These are phyloP conservation scores for Candida morakotiae DNA, from an alignment of 805 yeast genomes.

Conservation along the genomic window DNA sequence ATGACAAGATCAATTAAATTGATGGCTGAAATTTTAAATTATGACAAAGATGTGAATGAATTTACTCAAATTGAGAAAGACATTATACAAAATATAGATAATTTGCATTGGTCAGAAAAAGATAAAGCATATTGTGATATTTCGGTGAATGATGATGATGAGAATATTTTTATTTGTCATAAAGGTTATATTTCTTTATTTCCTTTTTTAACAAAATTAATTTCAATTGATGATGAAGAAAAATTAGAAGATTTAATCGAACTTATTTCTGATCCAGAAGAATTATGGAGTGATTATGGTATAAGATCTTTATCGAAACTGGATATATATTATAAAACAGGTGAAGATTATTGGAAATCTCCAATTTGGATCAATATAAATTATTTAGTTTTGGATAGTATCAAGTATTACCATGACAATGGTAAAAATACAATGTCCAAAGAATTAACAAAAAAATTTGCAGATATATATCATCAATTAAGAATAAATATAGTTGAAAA, in stretches of 20 bases:
- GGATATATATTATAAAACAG: constrained; percentile 64
- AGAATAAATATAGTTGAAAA: constrained; percentile 67
- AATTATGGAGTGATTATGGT: constrained; percentile 76
- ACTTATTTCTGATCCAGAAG: constrained; percentile 61
- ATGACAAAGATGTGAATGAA: constrained; percentile 51
- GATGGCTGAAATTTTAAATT: constrained; percentile 61
- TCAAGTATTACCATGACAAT: constrained; percentile 48
- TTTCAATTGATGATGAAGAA: constrained; percentile 41
- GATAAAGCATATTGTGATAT: constrained; percentile 76
- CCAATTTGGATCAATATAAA: constrained; percentile 92
- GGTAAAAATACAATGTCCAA: constrained; percentile 27
- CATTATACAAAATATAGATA: constrained; percentile 62
- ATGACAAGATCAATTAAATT: constrained; percentile 81
- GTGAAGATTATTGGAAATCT: constrained; percentile 94
- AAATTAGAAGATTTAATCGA: constrained; percentile 51
- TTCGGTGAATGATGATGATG: constrained; percentile 70
- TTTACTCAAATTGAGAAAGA: constrained; percentile 53
- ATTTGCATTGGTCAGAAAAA: constrained; percentile 74
- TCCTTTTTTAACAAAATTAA: constrained; percentile 74
- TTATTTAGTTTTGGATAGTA: constrained; percentile 70
- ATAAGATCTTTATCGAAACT: constrained; percentile 72
- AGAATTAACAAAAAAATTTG: constrained; percentile 33
- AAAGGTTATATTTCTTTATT: constrained; percentile 83
- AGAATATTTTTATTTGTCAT: constrained; percentile 67
- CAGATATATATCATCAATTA: constrained; percentile 48